Conservation (phyloP, 495 filamentous ascomycete genomes). For the Acidiella bohemica region DNA sequence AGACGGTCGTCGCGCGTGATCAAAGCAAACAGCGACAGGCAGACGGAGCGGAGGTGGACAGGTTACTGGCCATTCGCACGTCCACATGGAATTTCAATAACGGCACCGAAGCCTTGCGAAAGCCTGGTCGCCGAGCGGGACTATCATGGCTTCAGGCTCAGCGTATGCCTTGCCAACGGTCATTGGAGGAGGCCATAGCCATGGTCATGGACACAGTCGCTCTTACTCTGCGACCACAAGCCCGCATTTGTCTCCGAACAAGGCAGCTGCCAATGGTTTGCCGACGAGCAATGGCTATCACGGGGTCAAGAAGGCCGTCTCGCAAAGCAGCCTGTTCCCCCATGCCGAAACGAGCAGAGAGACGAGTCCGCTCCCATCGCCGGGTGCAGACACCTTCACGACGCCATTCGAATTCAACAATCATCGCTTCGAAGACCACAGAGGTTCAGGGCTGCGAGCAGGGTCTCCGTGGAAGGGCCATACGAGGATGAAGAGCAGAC, state of each 20-base stretch:
- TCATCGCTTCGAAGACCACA: background rate
- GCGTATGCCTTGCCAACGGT: constrained; percentile 9
- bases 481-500: constrained; percentile 11
- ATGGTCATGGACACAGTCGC: constrained; percentile 12
- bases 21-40: too few species aligned
- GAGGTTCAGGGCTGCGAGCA: background rate
- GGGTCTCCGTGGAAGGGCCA: background rate
- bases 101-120: too few species aligned
- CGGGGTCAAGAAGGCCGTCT: constrained; percentile 8
- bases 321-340: constrained; percentile 12
- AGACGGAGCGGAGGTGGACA: too few species aligned
- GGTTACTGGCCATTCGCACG: too few species aligned
- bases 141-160: constrained; percentile 17
- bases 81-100: too few species aligned
- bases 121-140: too few species aligned
- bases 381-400: background rate
- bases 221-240: constrained; percentile 3
- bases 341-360: constrained; percentile 15
- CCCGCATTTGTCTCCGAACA: constrained; percentile 9
- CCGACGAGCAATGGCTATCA: constrained; percentile 7
- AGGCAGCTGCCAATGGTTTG: constrained; percentile 1
- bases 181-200: too few species aligned
- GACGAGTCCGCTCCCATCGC: constrained; percentile 7
- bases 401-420: constrained; percentile 8
- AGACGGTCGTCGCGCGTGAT: too few species aligned